These are phyloP conservation scores for Plasmodium malariae DNA, from an alignment of 169 alveolate species.

Conservation along the genomic window DNA sequence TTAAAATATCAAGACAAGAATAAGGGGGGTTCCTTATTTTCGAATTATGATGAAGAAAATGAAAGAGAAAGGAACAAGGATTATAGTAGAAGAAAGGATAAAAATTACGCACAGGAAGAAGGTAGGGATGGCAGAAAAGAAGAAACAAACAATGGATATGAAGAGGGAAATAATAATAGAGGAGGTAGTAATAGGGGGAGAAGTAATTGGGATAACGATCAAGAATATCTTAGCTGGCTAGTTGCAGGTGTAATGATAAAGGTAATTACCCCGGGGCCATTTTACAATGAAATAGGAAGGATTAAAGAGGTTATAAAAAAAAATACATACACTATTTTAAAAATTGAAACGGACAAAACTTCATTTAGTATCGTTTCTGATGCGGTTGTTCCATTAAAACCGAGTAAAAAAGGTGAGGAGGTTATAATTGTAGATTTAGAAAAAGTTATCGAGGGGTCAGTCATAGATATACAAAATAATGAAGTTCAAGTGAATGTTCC, in stretches of 20 bases:
- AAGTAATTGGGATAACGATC: neutral
- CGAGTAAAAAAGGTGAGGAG: constrained; percentile 34
- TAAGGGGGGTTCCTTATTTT: constrained; percentile 1
- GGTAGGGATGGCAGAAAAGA: neutral
- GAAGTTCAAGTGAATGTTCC: constrained; percentile 23
- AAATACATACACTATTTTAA: constrained; percentile 34
- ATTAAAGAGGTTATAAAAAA: constrained; percentile 44
- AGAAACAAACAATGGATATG: neutral
- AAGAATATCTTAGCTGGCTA: constrained; percentile 29
- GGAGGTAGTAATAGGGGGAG: neutral
- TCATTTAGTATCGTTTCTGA: constrained; percentile 61
- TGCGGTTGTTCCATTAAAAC: constrained; percentile 68
- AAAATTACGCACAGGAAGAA: neutral
- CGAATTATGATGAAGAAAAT: neutral
- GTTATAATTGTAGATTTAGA: constrained; percentile 50
- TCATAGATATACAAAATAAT: constrained; percentile 33
- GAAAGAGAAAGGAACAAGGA: neutral
- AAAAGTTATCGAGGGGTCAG: constrained; percentile 33
- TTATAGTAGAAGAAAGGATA: neutral
- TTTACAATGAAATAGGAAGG: constrained; percentile 69
- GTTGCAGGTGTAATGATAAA: constrained; percentile 41
- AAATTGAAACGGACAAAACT: constrained; percentile 67
- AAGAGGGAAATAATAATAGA: neutral
- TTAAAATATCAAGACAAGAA: constrained; percentile 1
- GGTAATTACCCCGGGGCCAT: constrained; percentile 64